Percentiles rank a stretch among this genome's conserved stretches.
Evolutionary conservation across 805 yeast species (phyloP).

Genomic region (Yueomyces sinensis): DNA sequence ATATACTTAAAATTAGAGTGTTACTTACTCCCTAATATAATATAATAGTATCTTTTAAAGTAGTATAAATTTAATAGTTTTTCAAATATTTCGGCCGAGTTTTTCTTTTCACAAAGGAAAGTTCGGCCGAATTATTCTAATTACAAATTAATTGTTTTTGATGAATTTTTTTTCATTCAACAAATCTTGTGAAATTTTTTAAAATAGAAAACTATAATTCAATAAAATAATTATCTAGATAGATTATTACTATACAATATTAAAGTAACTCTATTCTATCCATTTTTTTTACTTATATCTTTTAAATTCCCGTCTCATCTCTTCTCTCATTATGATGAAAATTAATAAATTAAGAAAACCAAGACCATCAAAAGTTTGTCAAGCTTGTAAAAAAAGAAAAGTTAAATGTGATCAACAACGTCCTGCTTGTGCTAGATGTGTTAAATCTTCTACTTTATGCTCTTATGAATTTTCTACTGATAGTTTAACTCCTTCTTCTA

Average conservation of each 20-base stretch:
- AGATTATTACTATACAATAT: not conserved
- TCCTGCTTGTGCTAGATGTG: slow-evolving; percentile 11
- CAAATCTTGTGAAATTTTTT: too few species aligned
- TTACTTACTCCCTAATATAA: too few species aligned
- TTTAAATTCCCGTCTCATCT: not conserved
- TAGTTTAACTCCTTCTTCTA: not conserved
- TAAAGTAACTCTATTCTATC: not conserved
- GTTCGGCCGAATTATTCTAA: too few species aligned
- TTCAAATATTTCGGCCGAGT: too few species aligned
- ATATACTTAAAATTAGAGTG: too few species aligned
- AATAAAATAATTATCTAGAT: too few species aligned
- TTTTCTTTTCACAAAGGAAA: too few species aligned
- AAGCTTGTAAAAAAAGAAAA: slow-evolving; percentile 8
- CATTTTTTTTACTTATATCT: not conserved
- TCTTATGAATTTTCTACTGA: slow-evolving; percentile 4
- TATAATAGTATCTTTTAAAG: too few species aligned
- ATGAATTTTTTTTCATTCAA: too few species aligned
- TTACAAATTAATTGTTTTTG: too few species aligned
- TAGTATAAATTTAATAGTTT: too few species aligned
- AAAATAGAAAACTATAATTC: too few species aligned
- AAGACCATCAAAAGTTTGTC: slow-evolving; percentile 9
- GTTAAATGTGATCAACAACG: slow-evolving; percentile 10
- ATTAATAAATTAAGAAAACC: slow-evolving; percentile 3
- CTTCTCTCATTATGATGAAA: slow-evolving; percentile 10
- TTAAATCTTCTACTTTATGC: slow-evolving; percentile 4